A percentile compares a stretch with the other conserved stretches of the same genome.
phyloP scores from a whole-genome alignment of 805 yeast genomes.

The Candida fluviatilis region DNA sequence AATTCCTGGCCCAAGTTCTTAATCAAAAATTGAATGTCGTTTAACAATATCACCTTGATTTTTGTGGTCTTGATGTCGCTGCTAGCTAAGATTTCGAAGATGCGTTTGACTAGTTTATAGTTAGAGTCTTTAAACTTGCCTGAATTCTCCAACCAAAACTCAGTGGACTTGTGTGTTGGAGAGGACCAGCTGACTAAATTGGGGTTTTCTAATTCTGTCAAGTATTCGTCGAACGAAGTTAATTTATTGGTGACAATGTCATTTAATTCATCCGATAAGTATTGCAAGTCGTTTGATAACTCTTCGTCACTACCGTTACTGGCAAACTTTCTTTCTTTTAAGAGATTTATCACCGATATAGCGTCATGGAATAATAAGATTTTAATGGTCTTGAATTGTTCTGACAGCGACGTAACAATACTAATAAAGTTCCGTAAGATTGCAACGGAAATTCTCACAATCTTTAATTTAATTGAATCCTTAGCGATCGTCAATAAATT shows the following conservation, averaged over 20 bases:
- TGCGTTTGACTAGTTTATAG: conserved; percentile 65
- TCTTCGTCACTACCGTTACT: conserved; percentile 69
- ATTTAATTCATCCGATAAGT: conserved; percentile 56
- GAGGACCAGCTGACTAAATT: conserved; percentile 70
- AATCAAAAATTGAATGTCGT: conserved; percentile 40
- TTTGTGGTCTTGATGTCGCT: conserved; percentile 16
- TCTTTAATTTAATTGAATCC: conserved; percentile 86
- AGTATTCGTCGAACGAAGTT: conserved; percentile 90
- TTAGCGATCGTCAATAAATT: conserved; percentile 57
- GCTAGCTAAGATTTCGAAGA: conserved; percentile 48
- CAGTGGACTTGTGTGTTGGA: conserved; percentile 85
- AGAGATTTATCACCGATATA: conserved; percentile 57
- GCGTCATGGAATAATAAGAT: conserved; percentile 75
- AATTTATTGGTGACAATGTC: conserved; percentile 66
- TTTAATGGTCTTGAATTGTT: conserved; percentile 52
- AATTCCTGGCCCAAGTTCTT: conserved; percentile 37
- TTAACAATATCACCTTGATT: conserved; percentile 35
- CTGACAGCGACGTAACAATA: conserved; percentile 23
- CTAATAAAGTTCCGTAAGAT: conserved; percentile 59
- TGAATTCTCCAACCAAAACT: conserved; percentile 87
- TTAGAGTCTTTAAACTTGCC: conserved; percentile 70
- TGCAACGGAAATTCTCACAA: conserved; percentile 79
- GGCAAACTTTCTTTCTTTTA: conserved; percentile 87
- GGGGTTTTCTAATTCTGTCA: conserved; percentile 76
- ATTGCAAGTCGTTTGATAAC: conserved; percentile 64